These are phyloP conservation scores for Neospermospora avenae DNA, from an alignment of 2,329 filamentous ascomycete species.

Conservation along the genomic window DNA sequence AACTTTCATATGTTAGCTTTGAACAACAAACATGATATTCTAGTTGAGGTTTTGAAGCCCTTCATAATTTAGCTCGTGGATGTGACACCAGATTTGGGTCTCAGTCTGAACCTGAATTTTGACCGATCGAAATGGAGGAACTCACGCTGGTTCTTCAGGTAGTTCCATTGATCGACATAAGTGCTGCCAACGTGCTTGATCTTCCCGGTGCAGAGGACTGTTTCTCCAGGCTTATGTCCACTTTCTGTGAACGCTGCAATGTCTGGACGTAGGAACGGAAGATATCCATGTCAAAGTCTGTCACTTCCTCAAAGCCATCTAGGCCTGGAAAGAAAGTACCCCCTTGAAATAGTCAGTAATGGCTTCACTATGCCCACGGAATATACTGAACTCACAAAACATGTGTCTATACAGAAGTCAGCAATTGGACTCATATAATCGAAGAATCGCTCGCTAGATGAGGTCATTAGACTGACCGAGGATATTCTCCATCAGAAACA, in stretches of 20 bases:
- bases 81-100: too few species aligned
- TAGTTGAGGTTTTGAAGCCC: neutral
- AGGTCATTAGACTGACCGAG: neutral
- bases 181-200: conserved; percentile 46
- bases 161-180: conserved; percentile 55
- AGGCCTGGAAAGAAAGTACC: conserved; percentile 31
- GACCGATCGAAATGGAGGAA: neutral
- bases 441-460: too few species aligned
- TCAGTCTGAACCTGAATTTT: neutral
- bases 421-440: neutral
- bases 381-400: conserved; percentile 37
- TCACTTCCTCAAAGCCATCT: conserved; percentile 31
- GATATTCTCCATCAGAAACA: conserved; percentile 57
- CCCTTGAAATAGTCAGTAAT: conserved; percentile 43
- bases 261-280: conserved; percentile 40
- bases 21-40: neutral
- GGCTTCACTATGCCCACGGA: conserved; percentile 27
- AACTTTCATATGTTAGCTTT: conserved; percentile 32
- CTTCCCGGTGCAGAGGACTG: conserved; percentile 45
- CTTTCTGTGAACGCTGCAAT: conserved; percentile 41
- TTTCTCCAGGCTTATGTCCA: conserved; percentile 45
- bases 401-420: conserved; percentile 18
- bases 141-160: conserved; percentile 49
- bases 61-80: neutral
- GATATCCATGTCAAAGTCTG: conserved; percentile 35